These are phyloP conservation scores for Nemophila menziesii DNA, from an alignment of 257 asterid species.

Conservation along the genomic window DNA sequence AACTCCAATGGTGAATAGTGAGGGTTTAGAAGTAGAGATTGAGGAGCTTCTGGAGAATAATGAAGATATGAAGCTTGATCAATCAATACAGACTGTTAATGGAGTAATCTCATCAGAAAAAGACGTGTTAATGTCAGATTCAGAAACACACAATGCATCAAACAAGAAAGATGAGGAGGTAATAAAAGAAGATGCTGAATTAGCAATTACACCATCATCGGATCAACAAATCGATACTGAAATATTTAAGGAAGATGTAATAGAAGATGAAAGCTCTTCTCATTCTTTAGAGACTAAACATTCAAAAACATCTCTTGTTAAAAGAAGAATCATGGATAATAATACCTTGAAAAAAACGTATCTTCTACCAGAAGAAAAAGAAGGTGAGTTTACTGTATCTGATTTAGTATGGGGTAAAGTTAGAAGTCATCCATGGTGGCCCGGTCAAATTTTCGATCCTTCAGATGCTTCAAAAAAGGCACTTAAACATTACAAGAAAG, in stretches of 20 bases:
- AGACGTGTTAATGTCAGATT: constrained; percentile 18
- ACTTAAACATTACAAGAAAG: constrained; percentile 58
- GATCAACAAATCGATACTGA: constrained; percentile 9
- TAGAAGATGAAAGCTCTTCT: constrained; percentile 21
- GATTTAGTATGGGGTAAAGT: constrained; percentile 99
- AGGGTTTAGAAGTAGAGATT: constrained; percentile 29
- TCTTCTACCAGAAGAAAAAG: constrained; percentile 39
- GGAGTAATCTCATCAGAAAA: constrained; percentile 13
- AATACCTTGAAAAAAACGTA: no score
- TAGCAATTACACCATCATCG: constrained; percentile 6
- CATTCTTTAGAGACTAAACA: constrained; percentile 28
- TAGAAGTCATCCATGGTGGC: constrained; percentile 99
- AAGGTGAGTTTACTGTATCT: constrained; percentile 37
- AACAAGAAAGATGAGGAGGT: constrained; percentile 17
- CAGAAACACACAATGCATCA: constrained; percentile 13
- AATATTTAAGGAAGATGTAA: constrained; percentile 13
- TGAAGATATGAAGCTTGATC: constrained; percentile 10
- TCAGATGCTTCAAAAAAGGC: constrained; percentile 85
- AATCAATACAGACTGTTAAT: constrained; percentile 13
- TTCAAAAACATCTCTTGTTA: constrained; percentile 17
- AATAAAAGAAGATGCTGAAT: constrained; percentile 1
- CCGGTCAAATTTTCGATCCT: constrained; percentile 89
- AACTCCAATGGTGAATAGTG: constrained; percentile 22
- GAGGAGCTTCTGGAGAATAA: constrained; percentile 25
- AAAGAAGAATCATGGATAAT: no score